Percentiles rank a stretch among this genome's conserved stretches.
These are phyloP conservation scores for Pterocarpus santalinus DNA, from an alignment of 306 rosid genomes.

Conservation along the genomic window DNA sequence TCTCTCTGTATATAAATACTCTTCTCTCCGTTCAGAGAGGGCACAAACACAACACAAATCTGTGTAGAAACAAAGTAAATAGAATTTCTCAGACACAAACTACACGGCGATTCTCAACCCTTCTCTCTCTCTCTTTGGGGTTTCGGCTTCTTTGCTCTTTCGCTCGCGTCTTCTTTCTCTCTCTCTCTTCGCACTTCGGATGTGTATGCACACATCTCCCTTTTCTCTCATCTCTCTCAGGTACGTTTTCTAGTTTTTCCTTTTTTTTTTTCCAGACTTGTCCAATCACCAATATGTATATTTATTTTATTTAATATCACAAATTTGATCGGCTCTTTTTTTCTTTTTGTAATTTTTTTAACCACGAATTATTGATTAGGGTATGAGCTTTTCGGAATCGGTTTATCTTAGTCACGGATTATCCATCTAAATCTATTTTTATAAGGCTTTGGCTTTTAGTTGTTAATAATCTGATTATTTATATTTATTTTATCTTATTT, in stretches of 20 bases:
- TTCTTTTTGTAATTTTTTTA: neutral
- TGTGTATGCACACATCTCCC: conserved; percentile 63
- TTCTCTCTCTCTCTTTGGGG: conserved; percentile 51
- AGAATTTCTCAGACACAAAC: conserved; percentile 15
- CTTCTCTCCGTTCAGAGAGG: conserved; percentile 24
- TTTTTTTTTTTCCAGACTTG: neutral
- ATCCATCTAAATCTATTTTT: neutral
- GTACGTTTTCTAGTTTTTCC: conserved; percentile 38
- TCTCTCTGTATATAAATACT: conserved; percentile 40
- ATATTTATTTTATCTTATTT: neutral
- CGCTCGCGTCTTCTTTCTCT: neutral
- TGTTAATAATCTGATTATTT: conserved; percentile 37
- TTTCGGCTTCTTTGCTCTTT: conserved; percentile 44
- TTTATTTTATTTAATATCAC: neutral
- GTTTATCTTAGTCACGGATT: conserved; percentile 46
- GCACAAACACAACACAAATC: conserved; percentile 21
- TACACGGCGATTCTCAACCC: conserved; percentile 55
- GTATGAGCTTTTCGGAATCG: conserved; percentile 20
- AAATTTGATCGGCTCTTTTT: conserved; percentile 49
- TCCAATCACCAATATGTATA: conserved; percentile 9
- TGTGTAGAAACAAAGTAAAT: conserved; percentile 21
- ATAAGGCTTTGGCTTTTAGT: neutral
- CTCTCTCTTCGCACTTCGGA: conserved; percentile 59
- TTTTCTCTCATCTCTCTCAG: conserved; percentile 75
- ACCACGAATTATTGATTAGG: conserved; percentile 13